phyloP scores from a whole-genome alignment of 352 stramenopile genomes.

The Aphanomyces euteiches region DNA sequence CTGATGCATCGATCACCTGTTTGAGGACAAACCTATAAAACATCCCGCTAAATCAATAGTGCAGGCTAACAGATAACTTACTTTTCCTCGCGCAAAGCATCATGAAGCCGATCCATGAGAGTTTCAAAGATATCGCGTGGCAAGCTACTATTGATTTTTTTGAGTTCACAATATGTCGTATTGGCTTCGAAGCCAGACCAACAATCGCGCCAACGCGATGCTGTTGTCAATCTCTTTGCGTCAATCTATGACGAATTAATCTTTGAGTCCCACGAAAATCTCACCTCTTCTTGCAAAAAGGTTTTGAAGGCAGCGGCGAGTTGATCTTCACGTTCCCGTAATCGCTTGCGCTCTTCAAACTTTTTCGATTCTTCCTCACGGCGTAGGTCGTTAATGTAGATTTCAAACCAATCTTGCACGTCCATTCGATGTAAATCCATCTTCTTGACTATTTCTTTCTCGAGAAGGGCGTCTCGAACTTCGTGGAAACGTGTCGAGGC shows the following conservation, averaged over 20 bases:
- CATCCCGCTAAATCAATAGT: background rate
- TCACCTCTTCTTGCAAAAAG: conserved; percentile 20
- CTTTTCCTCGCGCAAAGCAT: conserved; percentile 16
- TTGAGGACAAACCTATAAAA: conserved; percentile 6
- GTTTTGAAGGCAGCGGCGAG: conserved; percentile 22
- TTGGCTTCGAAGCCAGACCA: conserved; percentile 15
- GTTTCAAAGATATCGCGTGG: conserved; percentile 26
- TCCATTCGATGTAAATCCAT: conserved; percentile 14
- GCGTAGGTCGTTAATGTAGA: conserved; percentile 13
- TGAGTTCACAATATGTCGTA: conserved; percentile 2
- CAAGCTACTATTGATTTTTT: conserved; percentile 15
- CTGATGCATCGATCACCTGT: conserved; percentile 1
- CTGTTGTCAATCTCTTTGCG: conserved; percentile 17
- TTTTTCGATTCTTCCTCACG: background rate
- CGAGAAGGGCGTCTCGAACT: conserved; percentile 7
- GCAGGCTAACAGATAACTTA: background rate
- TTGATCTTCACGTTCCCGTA: conserved; percentile 17
- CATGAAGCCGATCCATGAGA: conserved; percentile 20
- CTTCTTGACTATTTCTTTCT: conserved; percentile 16
- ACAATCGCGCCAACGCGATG: conserved; percentile 27
- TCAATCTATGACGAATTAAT: conserved; percentile 9
- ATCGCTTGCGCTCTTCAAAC: conserved; percentile 3
- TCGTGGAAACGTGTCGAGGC: background rate
- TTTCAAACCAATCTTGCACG: conserved; percentile 22
- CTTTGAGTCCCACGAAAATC: background rate